These are phyloP conservation scores for Macrophomina tecta DNA, from an alignment of 2,329 filamentous ascomycete species.

Conservation along the genomic window DNA sequence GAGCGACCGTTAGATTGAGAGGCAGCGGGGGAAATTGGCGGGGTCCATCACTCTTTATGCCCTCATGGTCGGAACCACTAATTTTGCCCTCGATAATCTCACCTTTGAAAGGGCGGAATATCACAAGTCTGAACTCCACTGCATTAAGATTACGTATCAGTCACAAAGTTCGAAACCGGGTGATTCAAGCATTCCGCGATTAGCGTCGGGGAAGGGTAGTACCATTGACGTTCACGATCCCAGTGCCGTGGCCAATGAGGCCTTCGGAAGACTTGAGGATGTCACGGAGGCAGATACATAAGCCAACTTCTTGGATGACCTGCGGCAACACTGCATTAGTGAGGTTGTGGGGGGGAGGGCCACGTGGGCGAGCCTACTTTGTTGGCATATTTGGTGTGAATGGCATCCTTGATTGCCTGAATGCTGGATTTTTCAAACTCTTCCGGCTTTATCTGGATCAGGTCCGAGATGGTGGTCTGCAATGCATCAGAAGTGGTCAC, in stretches of 20 bases:
- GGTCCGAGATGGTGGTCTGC: constrained; percentile 90
- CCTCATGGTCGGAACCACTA: constrained; percentile 71
- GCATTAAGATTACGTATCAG: constrained; percentile 3
- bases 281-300: constrained; percentile 94
- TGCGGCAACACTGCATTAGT: constrained; percentile 39
- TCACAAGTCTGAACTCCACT: constrained; percentile 93
- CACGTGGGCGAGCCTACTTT: constrained; percentile 60
- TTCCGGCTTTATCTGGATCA: constrained; percentile 89
- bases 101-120: constrained; percentile 95
- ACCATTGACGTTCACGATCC: constrained; percentile 94
- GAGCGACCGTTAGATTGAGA: not conserved
- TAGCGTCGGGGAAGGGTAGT: constrained; percentile 35
- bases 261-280: constrained; percentile 89
- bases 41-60: constrained; percentile 67
- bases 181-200: not conserved
- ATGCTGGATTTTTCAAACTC: constrained; percentile 85
- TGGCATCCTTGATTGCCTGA: constrained; percentile 91
- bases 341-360: not conserved
- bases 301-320: constrained; percentile 90
- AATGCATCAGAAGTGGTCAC: constrained; percentile 13
- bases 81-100: constrained; percentile 90
- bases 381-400: constrained; percentile 96
- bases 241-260: constrained; percentile 89
- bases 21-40: not conserved
- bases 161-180: not conserved